Conservation (phyloP, 495 filamentous ascomycete species). For the Trichoderma orchidacearum region DNA sequence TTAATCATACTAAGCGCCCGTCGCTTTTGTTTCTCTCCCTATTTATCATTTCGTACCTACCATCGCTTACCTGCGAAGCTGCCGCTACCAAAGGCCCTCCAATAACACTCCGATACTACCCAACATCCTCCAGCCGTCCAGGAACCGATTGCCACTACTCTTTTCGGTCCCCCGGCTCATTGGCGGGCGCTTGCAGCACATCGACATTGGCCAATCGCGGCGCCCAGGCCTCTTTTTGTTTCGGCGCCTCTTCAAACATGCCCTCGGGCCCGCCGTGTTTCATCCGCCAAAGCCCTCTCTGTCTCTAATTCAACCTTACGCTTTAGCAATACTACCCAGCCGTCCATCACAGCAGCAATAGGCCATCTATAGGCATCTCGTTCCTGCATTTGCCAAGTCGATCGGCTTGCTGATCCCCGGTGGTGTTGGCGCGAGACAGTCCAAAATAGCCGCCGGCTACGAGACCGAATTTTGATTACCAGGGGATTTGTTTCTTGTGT, state of each 20-base stretch:
- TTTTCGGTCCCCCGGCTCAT: neutral
- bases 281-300: neutral
- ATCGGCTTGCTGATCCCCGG: neutral
- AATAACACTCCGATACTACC: neutral
- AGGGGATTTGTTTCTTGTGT: no score
- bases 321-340: neutral
- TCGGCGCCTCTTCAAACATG: conserved; percentile 5
- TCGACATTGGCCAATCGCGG: neutral
- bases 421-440: neutral
- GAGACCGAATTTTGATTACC: no score
- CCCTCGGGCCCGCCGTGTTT: neutral
- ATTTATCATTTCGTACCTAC: neutral
- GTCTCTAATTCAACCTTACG: neutral
- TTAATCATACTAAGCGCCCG: neutral
- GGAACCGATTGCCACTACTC: neutral
- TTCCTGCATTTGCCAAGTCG: neutral
- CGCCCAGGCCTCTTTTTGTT: neutral
- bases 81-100: no score
- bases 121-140: neutral
- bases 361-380: no score
- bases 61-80: no score
- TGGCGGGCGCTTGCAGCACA: neutral
- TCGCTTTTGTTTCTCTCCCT: neutral
- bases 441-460: neutral
- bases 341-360: no score